Evolutionary conservation across 371 early-diverging fungal species (phyloP), one percentile per base, ranked within the genome.

Genomic region (Mortierella sp.): DNA sequence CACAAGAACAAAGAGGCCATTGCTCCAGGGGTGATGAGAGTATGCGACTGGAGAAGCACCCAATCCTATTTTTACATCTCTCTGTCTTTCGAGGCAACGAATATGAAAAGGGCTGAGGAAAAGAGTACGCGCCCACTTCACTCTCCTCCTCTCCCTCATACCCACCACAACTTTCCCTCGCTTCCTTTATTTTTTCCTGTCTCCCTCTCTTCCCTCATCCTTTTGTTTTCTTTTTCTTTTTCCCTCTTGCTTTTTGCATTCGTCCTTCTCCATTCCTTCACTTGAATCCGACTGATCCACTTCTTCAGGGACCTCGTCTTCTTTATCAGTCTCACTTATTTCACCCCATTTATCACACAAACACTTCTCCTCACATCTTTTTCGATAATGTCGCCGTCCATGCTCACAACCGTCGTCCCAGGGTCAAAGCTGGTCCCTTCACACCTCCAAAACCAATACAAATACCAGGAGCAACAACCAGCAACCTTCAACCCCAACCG

Each of bases 401-500:
- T 72, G 72, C 58, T 60, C 60, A 29, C 58, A n/a, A 44, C 75
- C 4, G 46, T 60, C 35, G 48, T 60, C 44, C 46, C 72, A 7
- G 71, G 58, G 63, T 38, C 77, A 4, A 65, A 75, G 4, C 7
- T 72, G 56, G 43, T 78, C 32, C 73, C 79, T 51, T 49, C 78
- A 24, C 75, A 71, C 29, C 49, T 73, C 32, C 75, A 72, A 27
- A 54, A n/a, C 51, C 56, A 76, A 41, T 65, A 74, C 68, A 79
- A 79, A 55, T 55, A 72, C 29, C 75, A 80, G 18, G 80, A 75
- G 1, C 74, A 77, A 32, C 74, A 77, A 43, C 71, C 75, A 4
- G 70, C 81, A 16, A 80, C 72, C 41, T 58, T 75, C 51, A 83
- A 78, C 32, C 80, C 80, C 55, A 79, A 84, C 70, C 77, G 84